Evolutionary conservation across 257 asterid genomes (phyloP).

Genomic region (Haberlea rhodopensis): DNA sequence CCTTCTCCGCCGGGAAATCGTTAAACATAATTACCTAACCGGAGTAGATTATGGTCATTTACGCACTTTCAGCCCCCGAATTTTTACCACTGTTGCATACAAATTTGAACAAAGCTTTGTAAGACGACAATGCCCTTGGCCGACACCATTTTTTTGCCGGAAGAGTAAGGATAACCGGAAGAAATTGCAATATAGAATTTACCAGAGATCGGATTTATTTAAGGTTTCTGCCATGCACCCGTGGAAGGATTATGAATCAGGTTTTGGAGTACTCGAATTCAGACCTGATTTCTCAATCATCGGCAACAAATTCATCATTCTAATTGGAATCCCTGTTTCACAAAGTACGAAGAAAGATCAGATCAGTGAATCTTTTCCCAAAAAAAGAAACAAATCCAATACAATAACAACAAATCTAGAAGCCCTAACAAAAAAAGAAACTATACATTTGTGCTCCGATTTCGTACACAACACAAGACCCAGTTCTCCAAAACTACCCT

Average conservation of each 20-base stretch:
- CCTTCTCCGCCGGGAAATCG: slow-evolving; percentile 53
- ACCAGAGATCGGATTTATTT: slow-evolving; percentile 28
- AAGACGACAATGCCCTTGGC: too few species aligned
- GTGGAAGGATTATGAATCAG: too few species aligned
- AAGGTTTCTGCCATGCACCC: slow-evolving; percentile 24
- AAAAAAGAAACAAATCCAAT: not conserved
- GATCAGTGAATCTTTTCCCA: too few species aligned
- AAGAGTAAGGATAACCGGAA: not conserved
- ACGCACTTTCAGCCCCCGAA: slow-evolving; percentile 34
- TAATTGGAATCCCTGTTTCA: slow-evolving; percentile 40
- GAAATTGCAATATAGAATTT: slow-evolving; percentile 10
- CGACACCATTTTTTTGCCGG: too few species aligned
- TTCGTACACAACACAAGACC: slow-evolving; percentile 44
- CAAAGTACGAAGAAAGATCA: too few species aligned
- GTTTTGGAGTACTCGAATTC: too few species aligned
- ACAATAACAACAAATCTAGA: not conserved
- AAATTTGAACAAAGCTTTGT: too few species aligned
- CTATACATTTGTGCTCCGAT: slow-evolving; percentile 43
- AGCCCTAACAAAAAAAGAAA: slow-evolving; percentile 9
- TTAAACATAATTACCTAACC: slow-evolving; percentile 44
- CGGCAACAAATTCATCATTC: slow-evolving; percentile 48
- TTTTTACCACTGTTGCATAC: slow-evolving; percentile 22
- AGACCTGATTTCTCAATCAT: slow-evolving; percentile 39
- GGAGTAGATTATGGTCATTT: slow-evolving; percentile 49
- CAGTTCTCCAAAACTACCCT: slow-evolving; percentile 64